Evolutionary conservation across 306 rosid genomes (phyloP).

Genomic region (Acmispon strigosus): DNA sequence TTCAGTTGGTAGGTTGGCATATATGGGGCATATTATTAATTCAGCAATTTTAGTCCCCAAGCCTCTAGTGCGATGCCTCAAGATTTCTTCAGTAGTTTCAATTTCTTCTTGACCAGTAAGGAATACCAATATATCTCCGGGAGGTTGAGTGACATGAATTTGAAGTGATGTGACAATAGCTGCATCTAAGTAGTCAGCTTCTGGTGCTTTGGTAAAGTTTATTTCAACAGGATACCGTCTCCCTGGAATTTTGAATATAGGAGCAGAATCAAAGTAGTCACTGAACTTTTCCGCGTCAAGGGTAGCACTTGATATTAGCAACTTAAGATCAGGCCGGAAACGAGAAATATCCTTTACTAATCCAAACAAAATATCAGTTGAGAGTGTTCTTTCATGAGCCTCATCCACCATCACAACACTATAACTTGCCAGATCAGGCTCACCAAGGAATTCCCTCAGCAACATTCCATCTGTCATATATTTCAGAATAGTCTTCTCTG

Average conservation of each 20-base stretch:
- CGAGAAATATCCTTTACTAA: conserved; percentile 95
- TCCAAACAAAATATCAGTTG: conserved; percentile 93
- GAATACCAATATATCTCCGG: conserved; percentile 89
- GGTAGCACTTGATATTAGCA: conserved; percentile 94
- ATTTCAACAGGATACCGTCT: conserved; percentile 91
- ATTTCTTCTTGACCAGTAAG: conserved; percentile 97
- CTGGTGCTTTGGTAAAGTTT: conserved; percentile 85
- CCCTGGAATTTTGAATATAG: conserved; percentile 91
- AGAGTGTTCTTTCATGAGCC: conserved; percentile 99
- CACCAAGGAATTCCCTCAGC: conserved; percentile 89
- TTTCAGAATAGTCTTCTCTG: conserved; percentile 89
- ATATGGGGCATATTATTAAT: conserved; percentile 88
- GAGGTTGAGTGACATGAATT: conserved; percentile 85
- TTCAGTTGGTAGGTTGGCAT: conserved; percentile 94
- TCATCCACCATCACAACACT: conserved; percentile 99
- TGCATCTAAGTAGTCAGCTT: conserved; percentile 97
- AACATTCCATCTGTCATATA: conserved; percentile 99
- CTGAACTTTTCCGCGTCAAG: conserved; percentile 96
- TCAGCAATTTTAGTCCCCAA: conserved; percentile 93
- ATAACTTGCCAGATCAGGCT: conserved; percentile 85
- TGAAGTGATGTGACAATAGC: conserved; percentile 91
- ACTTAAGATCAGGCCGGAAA: conserved; percentile 83
- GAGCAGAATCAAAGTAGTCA: conserved; percentile 90
- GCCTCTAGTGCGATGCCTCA: conserved; percentile 82
- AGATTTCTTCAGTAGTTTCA: conserved; percentile 93